These are phyloP conservation scores for Rhizophagus clarus DNA, from an alignment of 192 early-diverging fungal species.

Conservation along the genomic window DNA sequence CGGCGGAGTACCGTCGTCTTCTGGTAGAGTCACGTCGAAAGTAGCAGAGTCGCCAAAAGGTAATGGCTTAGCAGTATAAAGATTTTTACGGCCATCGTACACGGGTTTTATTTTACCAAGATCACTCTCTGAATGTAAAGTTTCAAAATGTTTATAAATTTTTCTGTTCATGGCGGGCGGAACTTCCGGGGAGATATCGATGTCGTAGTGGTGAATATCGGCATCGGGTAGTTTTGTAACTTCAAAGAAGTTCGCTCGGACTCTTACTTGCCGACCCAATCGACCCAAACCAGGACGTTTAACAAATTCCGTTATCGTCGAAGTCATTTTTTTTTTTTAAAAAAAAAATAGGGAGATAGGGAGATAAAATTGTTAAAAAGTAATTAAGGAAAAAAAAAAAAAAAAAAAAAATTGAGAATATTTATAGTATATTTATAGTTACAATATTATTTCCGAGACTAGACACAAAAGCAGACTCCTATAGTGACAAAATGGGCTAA, in stretches of 20 bases:
- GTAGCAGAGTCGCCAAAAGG: slow-evolving; percentile 54
- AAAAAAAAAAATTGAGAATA: too few species aligned
- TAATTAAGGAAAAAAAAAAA: too few species aligned
- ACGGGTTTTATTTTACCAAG: slow-evolving; percentile 66
- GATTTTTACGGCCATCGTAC: slow-evolving; percentile 84
- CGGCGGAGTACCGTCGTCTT: slow-evolving; percentile 37
- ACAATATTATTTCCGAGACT: too few species aligned
- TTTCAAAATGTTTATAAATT: slow-evolving; percentile 66
- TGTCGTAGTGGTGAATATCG: slow-evolving; percentile 83
- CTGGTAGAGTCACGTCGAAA: slow-evolving; percentile 61
- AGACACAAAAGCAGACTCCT: too few species aligned
- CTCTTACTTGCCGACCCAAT: slow-evolving; percentile 41
- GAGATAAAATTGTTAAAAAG: too few species aligned
- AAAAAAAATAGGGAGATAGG: too few species aligned
- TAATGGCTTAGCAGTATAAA: slow-evolving; percentile 64
- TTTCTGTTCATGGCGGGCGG: slow-evolving; percentile 71
- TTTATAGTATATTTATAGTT: too few species aligned
- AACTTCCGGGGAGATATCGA: slow-evolving; percentile 74
- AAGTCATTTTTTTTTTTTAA: slow-evolving; percentile 2
- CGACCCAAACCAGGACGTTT: slow-evolving; percentile 50
- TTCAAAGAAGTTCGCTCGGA: slow-evolving; percentile 77
- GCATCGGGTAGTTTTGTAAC: slow-evolving; percentile 60
- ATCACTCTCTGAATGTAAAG: slow-evolving; percentile 46
- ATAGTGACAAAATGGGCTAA: too few species aligned
- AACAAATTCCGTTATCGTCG: slow-evolving; percentile 43